Evolutionary conservation across 2,329 filamentous ascomycete species (phyloP).

Genomic region (Calonectria montana): DNA sequence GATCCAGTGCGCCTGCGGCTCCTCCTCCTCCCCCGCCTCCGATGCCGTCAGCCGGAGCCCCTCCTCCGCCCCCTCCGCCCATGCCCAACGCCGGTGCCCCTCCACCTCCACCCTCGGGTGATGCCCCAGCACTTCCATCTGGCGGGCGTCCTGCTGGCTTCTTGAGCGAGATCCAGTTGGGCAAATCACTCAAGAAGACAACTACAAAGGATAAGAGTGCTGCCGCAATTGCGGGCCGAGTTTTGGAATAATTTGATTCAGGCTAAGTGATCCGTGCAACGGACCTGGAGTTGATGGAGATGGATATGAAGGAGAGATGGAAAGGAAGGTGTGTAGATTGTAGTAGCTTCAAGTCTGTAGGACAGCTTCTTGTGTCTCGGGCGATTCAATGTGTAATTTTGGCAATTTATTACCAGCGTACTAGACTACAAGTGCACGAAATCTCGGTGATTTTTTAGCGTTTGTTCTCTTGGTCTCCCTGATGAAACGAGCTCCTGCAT

Average conservation of each 20-base stretch:
- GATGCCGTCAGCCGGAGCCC: constrained; percentile 47
- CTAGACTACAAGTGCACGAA: constrained; percentile 1
- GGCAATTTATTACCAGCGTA: constrained; percentile 17
- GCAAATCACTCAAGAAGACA: constrained; percentile 85
- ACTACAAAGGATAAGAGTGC: constrained; percentile 87
- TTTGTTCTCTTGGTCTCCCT: neutral
- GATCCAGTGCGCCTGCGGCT: constrained; percentile 51
- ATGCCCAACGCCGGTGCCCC: constrained; percentile 49
- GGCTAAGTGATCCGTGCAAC: neutral
- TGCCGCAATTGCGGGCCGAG: constrained; percentile 79
- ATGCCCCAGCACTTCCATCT: constrained; percentile 58
- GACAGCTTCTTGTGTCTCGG: constrained; percentile 20
- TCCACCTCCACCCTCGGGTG: constrained; percentile 57
- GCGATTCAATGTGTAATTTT: constrained; percentile 27
- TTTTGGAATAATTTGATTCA: constrained; percentile 61
- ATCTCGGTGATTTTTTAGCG: neutral
- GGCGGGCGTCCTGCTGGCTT: constrained; percentile 70
- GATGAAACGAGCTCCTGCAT: constrained; percentile 7
- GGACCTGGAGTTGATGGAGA: neutral
- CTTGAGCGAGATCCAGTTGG: constrained; percentile 84
- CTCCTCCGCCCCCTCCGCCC: constrained; percentile 56
- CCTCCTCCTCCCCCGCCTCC: constrained; percentile 51
- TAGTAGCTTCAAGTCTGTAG: constrained; percentile 23
- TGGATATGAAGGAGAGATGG: constrained; percentile 12
- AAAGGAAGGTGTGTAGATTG: neutral